Evolutionary conservation across 108 stramenopile genomes (phyloP), one percentile per base, ranked within the genome.

Genomic region (Skeletonema marinoi): DNA sequence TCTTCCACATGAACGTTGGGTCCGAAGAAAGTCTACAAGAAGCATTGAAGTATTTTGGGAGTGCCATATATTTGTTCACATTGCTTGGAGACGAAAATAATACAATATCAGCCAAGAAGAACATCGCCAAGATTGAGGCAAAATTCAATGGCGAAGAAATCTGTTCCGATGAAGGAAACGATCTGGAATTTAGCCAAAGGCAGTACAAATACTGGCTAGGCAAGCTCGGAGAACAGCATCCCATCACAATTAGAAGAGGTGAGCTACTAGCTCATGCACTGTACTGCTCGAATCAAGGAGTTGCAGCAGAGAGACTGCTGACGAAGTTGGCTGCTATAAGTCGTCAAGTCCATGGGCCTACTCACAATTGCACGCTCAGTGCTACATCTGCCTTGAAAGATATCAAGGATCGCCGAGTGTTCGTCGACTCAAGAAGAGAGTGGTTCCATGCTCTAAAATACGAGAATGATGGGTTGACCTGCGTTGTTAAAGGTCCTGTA

Each of bases 31-130:
- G 59, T n/a, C 29, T 25, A 1, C 5, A 71, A 6, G 32, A 25
- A 21, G 54, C 70, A 2, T 8, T 60, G 56, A 21, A 39, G 32
- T 71, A 59, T 35, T 71, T 59, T 60, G 70, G 35, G 4, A 60
- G 21, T 21, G 21, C 54, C 2, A 10, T 29, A 56, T 21, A 56
- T 21, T 4, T 21, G 6, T 21, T 56, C 21, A 56, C 21, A 25
- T 7, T 10, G 7, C 2, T 25, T 56, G 25, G 54, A 56, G 54
- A 56, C 7, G 54, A 56, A 25, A 25, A 9, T 0, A 56, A 25
- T 10, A 25, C 29, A n/a, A 19, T 25, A 2, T 25, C 54, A 8
- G 19, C 21, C 2, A 25, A 10, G 19, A 25, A 56, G 6, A 56
- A 56, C 21, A 21, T 56, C 19, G 16, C 54, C 21, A 56, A 56